Base-by-base conservation (phyloP, 768 basidiomycete species). In the Pleurotus salmoneostramineus region DNA sequence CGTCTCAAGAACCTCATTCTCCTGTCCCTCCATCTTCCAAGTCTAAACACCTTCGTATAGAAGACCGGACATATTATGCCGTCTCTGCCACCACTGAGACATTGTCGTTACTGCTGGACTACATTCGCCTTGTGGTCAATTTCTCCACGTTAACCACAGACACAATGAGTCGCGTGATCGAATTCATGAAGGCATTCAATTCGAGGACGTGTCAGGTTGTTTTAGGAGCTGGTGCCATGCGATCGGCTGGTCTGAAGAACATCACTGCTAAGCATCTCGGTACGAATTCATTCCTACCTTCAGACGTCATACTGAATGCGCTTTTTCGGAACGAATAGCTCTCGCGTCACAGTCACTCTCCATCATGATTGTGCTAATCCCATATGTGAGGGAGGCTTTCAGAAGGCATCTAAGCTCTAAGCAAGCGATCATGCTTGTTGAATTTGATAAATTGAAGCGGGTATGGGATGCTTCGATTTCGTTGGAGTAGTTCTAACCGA, bases 201-300 rank as follows among this genome's bases (percentile, higher is more conserved):
- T 98, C 96, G 33, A 78, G 97, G 63, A 96, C 94, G 2, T 99
- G 97, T 72, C 97, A 98, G 69, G 95, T 98, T 46, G 97, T 99
- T 0, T 79, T 99, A 6, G 97, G 97, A 3, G 97, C 97, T 6
- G 97, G 97, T 11, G 97, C 97, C n/a, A 98, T 98, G 95, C 81
- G 95, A 44, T 95, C 93, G 14, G 97, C 97, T 15, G 97, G 97
- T 5, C 73, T 99, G 65, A 98, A 93, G 73, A 96, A 98, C 68
- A 99, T 99, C 68, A 98, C 97, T 0, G 97, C 97, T 42, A 97
- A 94, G 71, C 96, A 99, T 76, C 80, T 99, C 21, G 95, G 94
- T 92, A 61, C 60, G 83, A 66, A 59, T 59, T 54, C 14, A 4
- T 47, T 60, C 57, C 12, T 27, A 52, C 56, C 50, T 37, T 58